A percentile compares a stretch with the other conserved stretches of the same genome.
Conservation (phyloP, 331 rosid species). For the Spiraea crenata region DNA sequence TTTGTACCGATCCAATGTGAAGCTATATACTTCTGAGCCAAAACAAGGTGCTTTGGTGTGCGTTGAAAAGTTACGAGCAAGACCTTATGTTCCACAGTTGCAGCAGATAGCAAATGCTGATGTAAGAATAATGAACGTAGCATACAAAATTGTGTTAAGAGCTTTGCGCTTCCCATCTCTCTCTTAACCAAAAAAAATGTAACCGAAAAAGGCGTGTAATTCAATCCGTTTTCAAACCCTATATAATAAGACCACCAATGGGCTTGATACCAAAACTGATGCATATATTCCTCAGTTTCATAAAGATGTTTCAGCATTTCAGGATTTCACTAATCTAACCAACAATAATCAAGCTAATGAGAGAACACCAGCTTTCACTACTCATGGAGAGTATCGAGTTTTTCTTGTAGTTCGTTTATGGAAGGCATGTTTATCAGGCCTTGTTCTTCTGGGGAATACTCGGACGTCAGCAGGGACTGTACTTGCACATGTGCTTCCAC, state of each 20-base stretch:
- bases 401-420: slow-evolving; percentile 58
- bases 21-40: no score
- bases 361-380: slow-evolving; percentile 21
- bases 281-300: not conserved
- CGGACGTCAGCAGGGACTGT: slow-evolving; percentile 63
- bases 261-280: slow-evolving; percentile 19
- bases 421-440: slow-evolving; percentile 63
- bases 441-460: slow-evolving; percentile 76
- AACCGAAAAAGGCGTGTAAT: not conserved
- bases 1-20: no score
- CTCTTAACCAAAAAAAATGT: not conserved
- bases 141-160: no score
- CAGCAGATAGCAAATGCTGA: not conserved
- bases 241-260: not conserved
- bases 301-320: not conserved
- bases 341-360: not conserved
- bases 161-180: no score
- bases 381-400: slow-evolving; percentile 69
- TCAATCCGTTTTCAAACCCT: not conserved
- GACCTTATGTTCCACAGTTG: not conserved
- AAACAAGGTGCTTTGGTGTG: no score
- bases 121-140: not conserved
- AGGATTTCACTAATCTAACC: not conserved
- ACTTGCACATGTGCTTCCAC: slow-evolving; percentile 92
- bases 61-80: no score